phyloP scores from a whole-genome alignment of 2,329 filamentous ascomycete species.

The Lizonia empirigonia region DNA sequence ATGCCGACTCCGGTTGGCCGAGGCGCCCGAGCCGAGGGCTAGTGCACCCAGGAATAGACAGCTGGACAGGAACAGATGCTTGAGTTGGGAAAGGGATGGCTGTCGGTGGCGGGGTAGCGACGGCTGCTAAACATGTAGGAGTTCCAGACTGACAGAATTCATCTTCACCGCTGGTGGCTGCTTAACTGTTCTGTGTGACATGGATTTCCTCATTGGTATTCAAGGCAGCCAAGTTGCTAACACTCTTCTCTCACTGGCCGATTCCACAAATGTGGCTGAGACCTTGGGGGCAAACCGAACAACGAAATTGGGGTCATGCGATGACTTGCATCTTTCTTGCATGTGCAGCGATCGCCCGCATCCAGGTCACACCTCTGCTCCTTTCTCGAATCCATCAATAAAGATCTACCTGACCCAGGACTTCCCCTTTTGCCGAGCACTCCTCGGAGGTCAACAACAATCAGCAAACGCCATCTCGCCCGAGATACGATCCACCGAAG shows the following conservation, averaged over 20 bases:
- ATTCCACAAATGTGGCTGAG: not conserved
- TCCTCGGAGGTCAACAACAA: conserved; percentile 5
- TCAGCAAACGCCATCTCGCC: conserved; percentile 4
- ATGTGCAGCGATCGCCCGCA: conserved; percentile 6
- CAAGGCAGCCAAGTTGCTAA: conserved; percentile 4
- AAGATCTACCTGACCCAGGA: conserved; percentile 3
- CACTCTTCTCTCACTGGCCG: conserved; percentile 7
- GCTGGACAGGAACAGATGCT: conserved; percentile 11
- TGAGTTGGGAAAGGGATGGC: conserved; percentile 6
- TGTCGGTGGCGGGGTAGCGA: conserved; percentile 13
- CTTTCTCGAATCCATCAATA: conserved; percentile 5
- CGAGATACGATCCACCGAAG: not conserved
- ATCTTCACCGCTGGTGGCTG: conserved; percentile 14
- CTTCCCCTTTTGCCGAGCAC: conserved; percentile 2
- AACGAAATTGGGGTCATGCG: conserved; percentile 16
- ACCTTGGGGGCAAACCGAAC: conserved; percentile 6
- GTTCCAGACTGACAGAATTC: not conserved
- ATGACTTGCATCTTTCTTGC: conserved; percentile 16
- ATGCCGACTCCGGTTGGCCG: conserved; percentile 17
- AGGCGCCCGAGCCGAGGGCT: not conserved
- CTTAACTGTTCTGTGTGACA: conserved; percentile 3
- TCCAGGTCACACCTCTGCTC: conserved; percentile 1
- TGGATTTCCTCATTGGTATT: conserved; percentile 2
- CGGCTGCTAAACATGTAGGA: conserved; percentile 6
- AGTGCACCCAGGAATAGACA: conserved; percentile 1